These are phyloP conservation scores for Tolypocladium endophyticum DNA, from an alignment of 2,329 filamentous ascomycete genomes.

Conservation along the genomic window DNA sequence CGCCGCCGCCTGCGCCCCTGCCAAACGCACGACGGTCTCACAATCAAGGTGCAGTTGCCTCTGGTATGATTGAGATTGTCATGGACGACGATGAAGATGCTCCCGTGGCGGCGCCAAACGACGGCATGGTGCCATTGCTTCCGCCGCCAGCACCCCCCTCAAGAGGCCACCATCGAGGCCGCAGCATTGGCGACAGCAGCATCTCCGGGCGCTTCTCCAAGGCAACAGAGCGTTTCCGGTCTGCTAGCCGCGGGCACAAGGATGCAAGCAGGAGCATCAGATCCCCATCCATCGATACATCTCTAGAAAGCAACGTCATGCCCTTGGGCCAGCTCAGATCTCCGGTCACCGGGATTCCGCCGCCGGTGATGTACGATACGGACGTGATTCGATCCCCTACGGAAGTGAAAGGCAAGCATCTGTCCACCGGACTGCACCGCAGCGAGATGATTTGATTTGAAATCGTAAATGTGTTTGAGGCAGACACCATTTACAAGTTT, in stretches of 20 bases:
- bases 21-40: slow-evolving; percentile 30
- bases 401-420: slow-evolving; percentile 23
- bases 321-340: slow-evolving; percentile 17
- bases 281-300: slow-evolving; percentile 19
- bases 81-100: slow-evolving; percentile 47
- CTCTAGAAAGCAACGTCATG: slow-evolving; percentile 30
- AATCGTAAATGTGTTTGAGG: background rate
- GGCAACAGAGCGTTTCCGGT: slow-evolving; percentile 49
- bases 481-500: background rate
- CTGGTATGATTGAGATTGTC: slow-evolving; percentile 55
- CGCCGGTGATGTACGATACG: slow-evolving; percentile 27
- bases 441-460: slow-evolving; percentile 42
- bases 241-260: slow-evolving; percentile 45
- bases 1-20: slow-evolving; percentile 50
- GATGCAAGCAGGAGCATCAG: slow-evolving; percentile 17
- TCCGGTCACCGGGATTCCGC: slow-evolving; percentile 12
- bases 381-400: slow-evolving; percentile 22
- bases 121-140: slow-evolving; percentile 33
- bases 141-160: slow-evolving; percentile 32
- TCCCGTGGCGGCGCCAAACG: slow-evolving; percentile 24
- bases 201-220: slow-evolving; percentile 44
- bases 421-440: slow-evolving; percentile 39
- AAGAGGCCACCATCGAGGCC: slow-evolving; percentile 43
- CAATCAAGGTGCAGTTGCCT: slow-evolving; percentile 34
- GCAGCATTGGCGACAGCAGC: slow-evolving; percentile 42